These are phyloP conservation scores for Suhomyces anneliseae DNA, from an alignment of 1,139 yeast genomes.

Conservation along the genomic window DNA sequence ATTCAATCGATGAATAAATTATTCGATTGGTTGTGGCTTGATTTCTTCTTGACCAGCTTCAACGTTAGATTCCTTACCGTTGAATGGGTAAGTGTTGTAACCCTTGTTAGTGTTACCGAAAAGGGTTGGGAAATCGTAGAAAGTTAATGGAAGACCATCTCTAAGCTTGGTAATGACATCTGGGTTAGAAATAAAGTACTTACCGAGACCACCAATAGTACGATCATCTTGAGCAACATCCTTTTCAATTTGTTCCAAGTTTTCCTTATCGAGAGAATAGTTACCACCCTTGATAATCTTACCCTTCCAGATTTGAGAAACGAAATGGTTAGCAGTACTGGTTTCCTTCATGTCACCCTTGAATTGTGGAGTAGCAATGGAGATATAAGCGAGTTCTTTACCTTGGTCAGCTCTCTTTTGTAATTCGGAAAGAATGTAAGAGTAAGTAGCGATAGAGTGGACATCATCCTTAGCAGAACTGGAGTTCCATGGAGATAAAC, in stretches of 20 bases:
- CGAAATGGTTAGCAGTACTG: conserved; percentile 20
- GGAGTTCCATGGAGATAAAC: conserved; percentile 14
- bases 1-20: not conserved
- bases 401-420: conserved; percentile 40
- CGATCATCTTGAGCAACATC: conserved; percentile 23
- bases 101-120: conserved; percentile 5
- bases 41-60: not conserved
- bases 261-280: conserved; percentile 21
- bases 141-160: conserved; percentile 22
- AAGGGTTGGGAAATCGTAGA: conserved; percentile 8
- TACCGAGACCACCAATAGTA: conserved; percentile 46
- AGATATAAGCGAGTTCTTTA: conserved; percentile 23
- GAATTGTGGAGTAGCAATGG: conserved; percentile 13
- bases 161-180: conserved; percentile 48
- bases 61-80: not conserved
- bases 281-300: conserved; percentile 38
- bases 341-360: conserved; percentile 12
- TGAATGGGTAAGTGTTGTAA: conserved; percentile 10
- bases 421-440: conserved; percentile 33
- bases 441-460: conserved; percentile 27
- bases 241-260: conserved; percentile 13
- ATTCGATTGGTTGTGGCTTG: not conserved
- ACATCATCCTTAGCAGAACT: conserved; percentile 23
- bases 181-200: conserved; percentile 53
- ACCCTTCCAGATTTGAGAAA: conserved; percentile 37